Evolutionary conservation across 1,284 basidiomycete genomes (phyloP).

Genomic region (Ganoderma meredithae): DNA sequence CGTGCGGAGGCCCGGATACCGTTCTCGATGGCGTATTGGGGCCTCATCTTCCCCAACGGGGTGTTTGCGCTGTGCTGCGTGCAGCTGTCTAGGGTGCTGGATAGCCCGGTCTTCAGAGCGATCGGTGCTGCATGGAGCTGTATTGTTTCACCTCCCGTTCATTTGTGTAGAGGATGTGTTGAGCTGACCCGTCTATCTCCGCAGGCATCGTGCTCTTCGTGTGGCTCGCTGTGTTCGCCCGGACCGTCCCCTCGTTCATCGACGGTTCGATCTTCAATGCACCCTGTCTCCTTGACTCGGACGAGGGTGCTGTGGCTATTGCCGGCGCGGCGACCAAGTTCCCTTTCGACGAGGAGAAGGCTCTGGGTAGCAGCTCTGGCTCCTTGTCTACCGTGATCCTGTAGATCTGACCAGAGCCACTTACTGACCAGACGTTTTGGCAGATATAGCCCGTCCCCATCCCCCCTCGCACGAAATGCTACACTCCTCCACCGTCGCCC

Average conservation of each 20-base stretch:
- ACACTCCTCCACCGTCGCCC: slow-evolving; percentile 4
- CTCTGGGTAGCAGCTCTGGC: slow-evolving; percentile 16
- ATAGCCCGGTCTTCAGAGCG: slow-evolving; percentile 47
- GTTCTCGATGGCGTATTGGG: slow-evolving; percentile 56
- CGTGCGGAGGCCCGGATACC: slow-evolving; percentile 37
- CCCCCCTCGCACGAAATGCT: slow-evolving; percentile 3
- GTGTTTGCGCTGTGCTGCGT: slow-evolving; percentile 57
- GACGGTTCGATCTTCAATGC: slow-evolving; percentile 55
- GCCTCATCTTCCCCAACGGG: slow-evolving; percentile 58
- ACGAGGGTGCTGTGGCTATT: slow-evolving; percentile 14
- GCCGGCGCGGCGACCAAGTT: slow-evolving; percentile 1
- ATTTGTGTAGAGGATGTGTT: slow-evolving; percentile 9
- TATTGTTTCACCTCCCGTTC: slow-evolving; percentile 27
- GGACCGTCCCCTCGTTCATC: slow-evolving; percentile 49
- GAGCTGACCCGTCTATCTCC: not conserved
- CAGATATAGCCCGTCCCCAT: slow-evolving; percentile 6
- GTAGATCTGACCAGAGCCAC: slow-evolving; percentile 10
- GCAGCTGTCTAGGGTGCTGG: slow-evolving; percentile 52
- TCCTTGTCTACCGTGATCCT: slow-evolving; percentile 26
- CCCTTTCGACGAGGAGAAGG: slow-evolving; percentile 27
- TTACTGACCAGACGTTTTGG: not conserved
- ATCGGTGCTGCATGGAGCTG: slow-evolving; percentile 43
- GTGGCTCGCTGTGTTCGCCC: slow-evolving; percentile 52
- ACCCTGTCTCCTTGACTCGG: slow-evolving; percentile 42
- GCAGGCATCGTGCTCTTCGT: slow-evolving; percentile 51